Percentiles rank a stretch among this genome's conserved stretches.
Evolutionary conservation across 1,284 basidiomycete species (phyloP).

Genomic region (Cryptococcus sp.): DNA sequence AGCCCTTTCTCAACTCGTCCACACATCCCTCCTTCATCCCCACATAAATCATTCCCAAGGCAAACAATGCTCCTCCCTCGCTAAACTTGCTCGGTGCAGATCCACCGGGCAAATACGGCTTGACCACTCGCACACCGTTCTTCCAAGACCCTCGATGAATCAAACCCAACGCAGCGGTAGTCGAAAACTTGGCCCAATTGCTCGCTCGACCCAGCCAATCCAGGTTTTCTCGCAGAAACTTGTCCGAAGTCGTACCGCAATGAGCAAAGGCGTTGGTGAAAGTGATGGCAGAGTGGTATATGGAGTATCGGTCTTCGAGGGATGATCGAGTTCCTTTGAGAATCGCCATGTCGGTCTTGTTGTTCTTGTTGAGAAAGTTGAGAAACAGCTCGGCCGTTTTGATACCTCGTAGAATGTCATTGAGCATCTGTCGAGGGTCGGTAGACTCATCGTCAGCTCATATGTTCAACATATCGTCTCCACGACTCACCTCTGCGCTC

Average conservation of each 20-base stretch:
- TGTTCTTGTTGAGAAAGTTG: constrained; percentile 89
- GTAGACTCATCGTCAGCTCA: constrained; percentile 47
- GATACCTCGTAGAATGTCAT: constrained; percentile 77
- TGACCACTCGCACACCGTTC: constrained; percentile 83
- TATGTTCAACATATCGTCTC: too few relatives aligned
- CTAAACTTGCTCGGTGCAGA: constrained; percentile 61
- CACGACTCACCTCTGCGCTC: too few relatives aligned
- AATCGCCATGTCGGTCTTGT: constrained; percentile 83
- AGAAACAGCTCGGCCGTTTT: constrained; percentile 85
- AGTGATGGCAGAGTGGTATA: constrained; percentile 91
- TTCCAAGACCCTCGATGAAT: constrained; percentile 94
- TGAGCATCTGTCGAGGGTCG: constrained; percentile 45
- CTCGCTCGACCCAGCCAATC: constrained; percentile 89
- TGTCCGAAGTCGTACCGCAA: constrained; percentile 87
- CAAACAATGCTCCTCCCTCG: constrained; percentile 89
- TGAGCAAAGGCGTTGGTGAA: constrained; percentile 95
- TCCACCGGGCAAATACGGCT: constrained; percentile 85
- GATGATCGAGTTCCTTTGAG: constrained; percentile 88
- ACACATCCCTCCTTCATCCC: constrained; percentile 57
- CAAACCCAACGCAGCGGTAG: constrained; percentile 88
- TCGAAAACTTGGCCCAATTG: constrained; percentile 97
- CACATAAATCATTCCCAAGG: constrained; percentile 88
- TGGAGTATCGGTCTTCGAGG: constrained; percentile 87
- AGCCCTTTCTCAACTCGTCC: constrained; percentile 61
- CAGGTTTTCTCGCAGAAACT: constrained; percentile 86